Base-by-base conservation (phyloP, 2,329 filamentous ascomycete species). In the Cordyceps cicadae region DNA sequence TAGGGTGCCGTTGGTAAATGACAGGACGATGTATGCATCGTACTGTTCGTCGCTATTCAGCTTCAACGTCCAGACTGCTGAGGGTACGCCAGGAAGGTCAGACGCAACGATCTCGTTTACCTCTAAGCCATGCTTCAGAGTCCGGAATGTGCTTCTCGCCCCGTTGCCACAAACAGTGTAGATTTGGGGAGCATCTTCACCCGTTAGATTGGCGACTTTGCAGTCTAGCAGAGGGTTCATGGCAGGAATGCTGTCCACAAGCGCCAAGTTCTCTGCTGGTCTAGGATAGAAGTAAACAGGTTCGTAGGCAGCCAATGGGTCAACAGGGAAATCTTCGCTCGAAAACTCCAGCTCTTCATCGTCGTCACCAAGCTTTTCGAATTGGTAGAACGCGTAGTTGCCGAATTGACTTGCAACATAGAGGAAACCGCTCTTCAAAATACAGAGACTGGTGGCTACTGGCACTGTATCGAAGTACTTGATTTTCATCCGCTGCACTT, bases 381-480 rank as follows among this genome's bases (percentile, higher is more conserved):
- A 96, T 71, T 97, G 93, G 73, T 97, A 99, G 67, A 99, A 92
- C 63, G 92, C 86, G 70, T 95, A 90, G 71, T 97, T 94, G 34
- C 95, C 94, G 64, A 89, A 92, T 73, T 99, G 93, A 69, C 90
- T 90, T 8, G 92, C 91, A 58, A 93, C 88, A 69, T 94, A 99
- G 12, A 99, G 81, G 70, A 96, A 99, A 32, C 94, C 95, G 65
- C 92, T 96, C 76, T 96, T 96, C 66, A 99, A 75, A 66, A 99
- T 96, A 71, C 92, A 91, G 50, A 99, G 82, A 70, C 85, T 95
- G 0, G 89, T 87, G 0, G 92, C 91, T 43, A 96, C 81, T 0
- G 95, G 93, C 3, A 97, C 89, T 0, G 94, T 99, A 69, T 99
- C 94, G 68, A 97, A 99, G 74, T 97, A 99, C 72, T 97, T 97